A percentile compares a stretch with the other conserved stretches of the same genome.
Evolutionary conservation across 169 alveolate genomes (phyloP).

Genomic region (Plasmodium blacklocki): DNA sequence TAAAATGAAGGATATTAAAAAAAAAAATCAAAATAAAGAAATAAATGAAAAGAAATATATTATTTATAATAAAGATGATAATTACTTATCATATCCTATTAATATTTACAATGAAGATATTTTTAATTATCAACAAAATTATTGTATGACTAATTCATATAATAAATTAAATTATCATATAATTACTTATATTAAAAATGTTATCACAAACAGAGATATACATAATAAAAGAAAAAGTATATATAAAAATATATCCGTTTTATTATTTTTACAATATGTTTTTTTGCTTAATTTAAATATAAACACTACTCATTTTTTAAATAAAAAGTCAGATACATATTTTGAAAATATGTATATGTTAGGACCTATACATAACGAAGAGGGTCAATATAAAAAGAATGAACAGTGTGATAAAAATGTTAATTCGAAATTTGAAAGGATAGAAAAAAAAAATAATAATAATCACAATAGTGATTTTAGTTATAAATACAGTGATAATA

Average conservation of each 20-base stretch:
- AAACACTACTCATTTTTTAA: slow-evolving; percentile 8
- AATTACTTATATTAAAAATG: slow-evolving; percentile 6
- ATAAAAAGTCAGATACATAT: slow-evolving; percentile 12
- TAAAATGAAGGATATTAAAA: too few relatives aligned
- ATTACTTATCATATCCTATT: slow-evolving; percentile 5
- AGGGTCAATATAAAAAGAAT: too few relatives aligned
- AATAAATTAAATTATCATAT: slow-evolving; percentile 19
- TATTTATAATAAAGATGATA: not conserved
- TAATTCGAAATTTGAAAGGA: too few relatives aligned
- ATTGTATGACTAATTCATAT: not conserved
- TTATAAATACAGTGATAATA: too few relatives aligned
- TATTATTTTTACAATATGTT: slow-evolving; percentile 34
- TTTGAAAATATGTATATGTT: not conserved
- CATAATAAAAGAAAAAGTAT: not conserved
- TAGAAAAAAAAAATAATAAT: too few relatives aligned
- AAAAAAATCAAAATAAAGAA: too few relatives aligned
- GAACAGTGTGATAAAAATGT: too few relatives aligned
- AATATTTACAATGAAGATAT: slow-evolving; percentile 52
- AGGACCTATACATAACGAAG: too few relatives aligned
- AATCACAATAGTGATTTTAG: too few relatives aligned
- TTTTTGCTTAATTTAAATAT: slow-evolving; percentile 22
- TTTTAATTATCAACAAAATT: slow-evolving; percentile 9
- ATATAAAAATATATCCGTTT: slow-evolving; percentile 1
- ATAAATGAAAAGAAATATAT: not conserved
- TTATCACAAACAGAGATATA: not conserved